Base-by-base conservation (phyloP, 2,329 filamentous ascomycete species). In the Phaeosphaeria sp. region DNA sequence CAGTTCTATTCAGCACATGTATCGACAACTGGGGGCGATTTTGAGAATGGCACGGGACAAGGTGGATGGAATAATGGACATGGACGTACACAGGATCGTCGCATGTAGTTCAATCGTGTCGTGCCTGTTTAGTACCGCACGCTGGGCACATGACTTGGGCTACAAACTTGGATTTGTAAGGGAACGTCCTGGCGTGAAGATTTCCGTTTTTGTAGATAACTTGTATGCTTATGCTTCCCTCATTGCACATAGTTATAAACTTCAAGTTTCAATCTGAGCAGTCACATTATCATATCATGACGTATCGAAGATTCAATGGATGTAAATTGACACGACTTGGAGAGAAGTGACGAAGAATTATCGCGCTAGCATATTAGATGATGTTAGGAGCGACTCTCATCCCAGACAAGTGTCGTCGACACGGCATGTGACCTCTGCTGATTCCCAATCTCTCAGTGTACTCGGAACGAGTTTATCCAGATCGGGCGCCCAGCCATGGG, bases 401-500 rank as follows among this genome's bases (percentile, higher is more conserved):
- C 30, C 7, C 30, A 6, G 13, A 36, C 3, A 36, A 36, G 30
- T 36, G 30, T 36, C 30, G 6, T 11, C 30, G 30, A 36, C 30
- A 36, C 30, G 30, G 46, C n/a, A 80, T 86, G 86, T 90, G 82
- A 87, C 87, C 87, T 82, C 86, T 84, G 85, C 87, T 90, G 87
- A 90, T 90, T 90, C 87, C 87, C 83, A 84, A 81, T 79, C 83
- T 84, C 80, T 89, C 86, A 83, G 78, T 78, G 83, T 81, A 79
- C 82, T 84, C 84, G 78, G 78, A 85, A 88, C 79, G 84, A 85
- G 82, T 72, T 81, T 83, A 42, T 88, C 86, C 84, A 87, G 84
- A 79, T 80, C 84, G 84, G 87, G 87, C 85, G 87, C 87, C 87
- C 87, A 90, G 87, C 86, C 82, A 89, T 85, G 86, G 86, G 86